Conservation (phyloP, 202 grass and related monocot genomes). For the Digitaria exilis region DNA sequence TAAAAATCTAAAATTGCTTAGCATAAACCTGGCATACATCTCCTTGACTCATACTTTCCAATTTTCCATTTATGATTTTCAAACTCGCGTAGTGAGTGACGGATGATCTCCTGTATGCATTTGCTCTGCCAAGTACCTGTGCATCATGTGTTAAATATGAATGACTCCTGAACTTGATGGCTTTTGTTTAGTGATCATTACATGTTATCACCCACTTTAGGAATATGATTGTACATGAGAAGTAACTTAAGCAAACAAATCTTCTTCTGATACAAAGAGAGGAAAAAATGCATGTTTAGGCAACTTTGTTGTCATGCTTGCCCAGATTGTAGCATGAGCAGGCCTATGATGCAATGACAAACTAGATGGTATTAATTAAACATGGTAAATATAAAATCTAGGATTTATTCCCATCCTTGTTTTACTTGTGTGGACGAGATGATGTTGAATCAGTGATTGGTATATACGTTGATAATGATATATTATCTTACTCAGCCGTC, state of each 20-base stretch:
- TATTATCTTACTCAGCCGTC: background rate
- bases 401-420: background rate
- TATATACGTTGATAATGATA: background rate
- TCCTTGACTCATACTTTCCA: background rate
- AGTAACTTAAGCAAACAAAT: background rate
- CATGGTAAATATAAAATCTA: background rate
- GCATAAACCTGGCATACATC: conserved; percentile 1
- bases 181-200: background rate
- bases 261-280: background rate
- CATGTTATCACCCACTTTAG: background rate
- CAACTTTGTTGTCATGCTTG: background rate
- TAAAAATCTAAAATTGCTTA: conserved; percentile 26
- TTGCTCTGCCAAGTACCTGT: conserved; percentile 12
- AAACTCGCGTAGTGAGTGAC: background rate
- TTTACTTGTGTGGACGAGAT: background rate
- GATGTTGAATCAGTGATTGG: background rate
- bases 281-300: background rate
- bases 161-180: background rate
- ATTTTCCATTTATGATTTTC: background rate
- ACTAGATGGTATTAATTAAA: background rate
- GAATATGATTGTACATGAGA: background rate
- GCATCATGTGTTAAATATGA: background rate
- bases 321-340: background rate
- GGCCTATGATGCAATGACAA: background rate
- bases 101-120: background rate